These are phyloP conservation scores for Aspergillus fumigatus DNA, from an alignment of 2,329 filamentous ascomycete genomes.

Conservation along the genomic window DNA sequence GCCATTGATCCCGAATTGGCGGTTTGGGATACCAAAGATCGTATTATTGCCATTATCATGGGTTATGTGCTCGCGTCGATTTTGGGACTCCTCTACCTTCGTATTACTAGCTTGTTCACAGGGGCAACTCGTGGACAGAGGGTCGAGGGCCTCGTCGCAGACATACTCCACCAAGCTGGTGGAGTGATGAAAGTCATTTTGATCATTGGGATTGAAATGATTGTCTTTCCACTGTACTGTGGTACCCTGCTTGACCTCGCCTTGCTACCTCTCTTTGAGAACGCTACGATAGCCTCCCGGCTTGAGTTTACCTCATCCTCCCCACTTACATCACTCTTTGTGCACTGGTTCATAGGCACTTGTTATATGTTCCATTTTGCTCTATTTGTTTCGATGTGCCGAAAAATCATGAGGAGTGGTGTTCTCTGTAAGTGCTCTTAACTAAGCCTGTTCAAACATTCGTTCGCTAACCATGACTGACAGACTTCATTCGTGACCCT, in stretches of 20 bases:
- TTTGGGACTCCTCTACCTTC: conserved; percentile 73
- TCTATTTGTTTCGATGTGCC: conserved; percentile 96
- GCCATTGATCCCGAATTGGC: conserved; percentile 56
- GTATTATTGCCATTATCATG: conserved; percentile 67
- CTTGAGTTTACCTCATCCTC: conserved; percentile 72
- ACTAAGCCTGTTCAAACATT: conserved; percentile 2
- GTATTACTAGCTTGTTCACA: conserved; percentile 65
- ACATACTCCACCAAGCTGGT: conserved; percentile 84
- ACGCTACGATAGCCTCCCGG: conserved; percentile 71
- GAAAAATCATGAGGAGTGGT: conserved; percentile 92
- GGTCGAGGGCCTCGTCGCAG: conserved; percentile 68
- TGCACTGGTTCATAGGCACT: conserved; percentile 98
- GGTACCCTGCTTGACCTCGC: conserved; percentile 85
- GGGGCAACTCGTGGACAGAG: conserved; percentile 50
- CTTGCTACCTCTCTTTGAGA: conserved; percentile 81
- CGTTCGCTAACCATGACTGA: conserved; percentile 1
- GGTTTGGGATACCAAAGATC: conserved; percentile 65
- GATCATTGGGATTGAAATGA: conserved; percentile 99
- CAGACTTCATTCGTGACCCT: conserved; percentile 94
- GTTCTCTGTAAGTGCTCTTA: conserved; percentile 68
- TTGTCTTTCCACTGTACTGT: conserved; percentile 93
- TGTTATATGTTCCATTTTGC: conserved; percentile 99
- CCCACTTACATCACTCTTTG: conserved; percentile 86
- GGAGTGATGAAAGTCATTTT: conserved; percentile 97
- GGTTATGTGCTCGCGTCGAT: conserved; percentile 77